These are phyloP conservation scores for Moricandia moricandioides DNA, from an alignment of 345 rosid genomes.

Conservation along the genomic window DNA sequence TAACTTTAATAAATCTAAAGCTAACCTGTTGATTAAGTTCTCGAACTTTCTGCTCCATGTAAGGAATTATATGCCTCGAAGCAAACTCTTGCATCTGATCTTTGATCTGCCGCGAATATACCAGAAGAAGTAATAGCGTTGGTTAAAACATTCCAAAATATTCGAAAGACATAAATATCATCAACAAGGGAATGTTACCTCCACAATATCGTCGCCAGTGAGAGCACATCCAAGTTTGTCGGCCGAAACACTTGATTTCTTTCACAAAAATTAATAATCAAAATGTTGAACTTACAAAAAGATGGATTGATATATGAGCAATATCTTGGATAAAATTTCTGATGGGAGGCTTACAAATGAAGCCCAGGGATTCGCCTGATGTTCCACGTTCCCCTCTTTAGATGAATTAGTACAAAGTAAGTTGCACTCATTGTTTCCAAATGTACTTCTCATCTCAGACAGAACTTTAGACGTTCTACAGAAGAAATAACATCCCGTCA, in stretches of 20 bases:
- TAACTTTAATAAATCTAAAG: conserved; percentile 9
- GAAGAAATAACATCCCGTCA: conserved; percentile 33
- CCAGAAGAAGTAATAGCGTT: conserved; percentile 27
- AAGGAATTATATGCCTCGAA: conserved; percentile 85
- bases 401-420: conserved; percentile 92
- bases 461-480: conserved; percentile 78
- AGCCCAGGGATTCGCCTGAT: conserved; percentile 69
- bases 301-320: conserved; percentile 3
- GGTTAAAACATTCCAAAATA: conserved; percentile 33
- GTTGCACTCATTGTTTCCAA: conserved; percentile 72
- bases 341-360: conserved; percentile 52
- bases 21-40: conserved; percentile 82
- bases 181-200: conserved; percentile 46
- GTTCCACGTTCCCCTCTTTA: conserved; percentile 59
- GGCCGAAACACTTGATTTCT: conserved; percentile 60
- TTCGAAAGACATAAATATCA: conserved; percentile 12
- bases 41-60: conserved; percentile 95
- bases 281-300: conserved; percentile 20
- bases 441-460: conserved; percentile 83
- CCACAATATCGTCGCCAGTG: conserved; percentile 66
- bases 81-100: conserved; percentile 85
- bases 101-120: conserved; percentile 61
- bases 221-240: conserved; percentile 70
- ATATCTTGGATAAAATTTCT: not conserved
- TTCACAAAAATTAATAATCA: conserved; percentile 38